Conservation (phyloP, 2,329 filamentous ascomycete genomes). For the Ustilaginoidea virens region DNA sequence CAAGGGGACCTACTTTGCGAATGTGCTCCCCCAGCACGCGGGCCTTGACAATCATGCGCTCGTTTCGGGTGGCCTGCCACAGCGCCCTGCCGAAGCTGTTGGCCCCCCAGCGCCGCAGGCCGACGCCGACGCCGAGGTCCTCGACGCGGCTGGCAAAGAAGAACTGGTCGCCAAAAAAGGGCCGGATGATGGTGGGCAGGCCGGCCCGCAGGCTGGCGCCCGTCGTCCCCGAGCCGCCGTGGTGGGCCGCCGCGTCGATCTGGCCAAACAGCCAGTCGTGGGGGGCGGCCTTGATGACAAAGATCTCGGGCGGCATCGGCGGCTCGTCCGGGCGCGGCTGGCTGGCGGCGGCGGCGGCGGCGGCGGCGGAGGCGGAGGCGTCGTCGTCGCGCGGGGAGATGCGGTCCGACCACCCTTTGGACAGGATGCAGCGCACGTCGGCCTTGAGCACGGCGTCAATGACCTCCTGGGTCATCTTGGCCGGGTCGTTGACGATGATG, state of each 20-base stretch:
- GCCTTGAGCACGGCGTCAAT: conserved; percentile 82
- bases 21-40: conserved; percentile 72
- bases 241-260: conserved; percentile 87
- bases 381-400: conserved; percentile 32
- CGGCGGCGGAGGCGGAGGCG: conserved; percentile 31
- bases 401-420: conserved; percentile 94
- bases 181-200: conserved; percentile 84
- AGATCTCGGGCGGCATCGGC: conserved; percentile 64
- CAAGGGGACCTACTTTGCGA: conserved; percentile 49
- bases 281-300: conserved; percentile 77
- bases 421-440: conserved; percentile 85
- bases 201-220: conserved; percentile 84
- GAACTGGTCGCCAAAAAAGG: conserved; percentile 96
- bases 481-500: conserved; percentile 82
- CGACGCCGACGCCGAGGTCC: conserved; percentile 83
- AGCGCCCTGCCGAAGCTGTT: conserved; percentile 70
- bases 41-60: conserved; percentile 84
- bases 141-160: conserved; percentile 87
- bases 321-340: conserved; percentile 42
- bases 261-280: conserved; percentile 95
- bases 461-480: conserved; percentile 79
- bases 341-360: conserved; percentile 53
- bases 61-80: conserved; percentile 81
- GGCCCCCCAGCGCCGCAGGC: conserved; percentile 79
- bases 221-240: conserved; percentile 88